Conservation (phyloP, 805 yeast species). For the Ogataea trehaloabstinens region DNA sequence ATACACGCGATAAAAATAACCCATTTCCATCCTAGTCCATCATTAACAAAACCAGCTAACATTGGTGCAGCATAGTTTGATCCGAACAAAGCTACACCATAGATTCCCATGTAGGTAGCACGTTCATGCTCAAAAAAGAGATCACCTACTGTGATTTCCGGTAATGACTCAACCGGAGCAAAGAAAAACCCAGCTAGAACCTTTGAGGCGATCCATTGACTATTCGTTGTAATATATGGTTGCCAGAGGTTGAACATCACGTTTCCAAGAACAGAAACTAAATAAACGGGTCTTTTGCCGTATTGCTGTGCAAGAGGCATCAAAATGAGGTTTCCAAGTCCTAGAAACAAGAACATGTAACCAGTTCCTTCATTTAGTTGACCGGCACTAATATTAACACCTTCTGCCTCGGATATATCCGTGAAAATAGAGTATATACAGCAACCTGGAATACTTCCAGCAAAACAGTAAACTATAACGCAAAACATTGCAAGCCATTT, state of each 20-base stretch:
- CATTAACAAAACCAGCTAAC: slow-evolving; percentile 55
- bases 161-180: slow-evolving; percentile 45
- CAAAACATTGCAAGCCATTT: slow-evolving; percentile 48
- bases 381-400: slow-evolving; percentile 23
- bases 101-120: slow-evolving; percentile 46
- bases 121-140: slow-evolving; percentile 52
- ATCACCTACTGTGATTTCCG: slow-evolving; percentile 49
- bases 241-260: slow-evolving; percentile 33
- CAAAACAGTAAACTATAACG: slow-evolving; percentile 36
- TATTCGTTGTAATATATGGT: slow-evolving; percentile 31
- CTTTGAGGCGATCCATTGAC: slow-evolving; percentile 32
- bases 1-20: slow-evolving; percentile 49
- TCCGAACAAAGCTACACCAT: slow-evolving; percentile 51
- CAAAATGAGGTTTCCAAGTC: slow-evolving; percentile 35
- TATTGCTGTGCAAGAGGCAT: slow-evolving; percentile 39
- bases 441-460: slow-evolving; percentile 26
- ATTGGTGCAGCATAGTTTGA: slow-evolving; percentile 59
- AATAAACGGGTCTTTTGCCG: slow-evolving; percentile 38
- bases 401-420: slow-evolving; percentile 16
- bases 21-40: slow-evolving; percentile 52
- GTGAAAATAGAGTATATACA: slow-evolving; percentile 29
- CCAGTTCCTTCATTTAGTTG: slow-evolving; percentile 40
- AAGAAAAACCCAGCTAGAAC: slow-evolving; percentile 32
- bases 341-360: slow-evolving; percentile 40
- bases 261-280: slow-evolving; percentile 32